Evolutionary conservation across 2,329 filamentous ascomycete genomes (phyloP).

Genomic region (Fusarium siculi): DNA sequence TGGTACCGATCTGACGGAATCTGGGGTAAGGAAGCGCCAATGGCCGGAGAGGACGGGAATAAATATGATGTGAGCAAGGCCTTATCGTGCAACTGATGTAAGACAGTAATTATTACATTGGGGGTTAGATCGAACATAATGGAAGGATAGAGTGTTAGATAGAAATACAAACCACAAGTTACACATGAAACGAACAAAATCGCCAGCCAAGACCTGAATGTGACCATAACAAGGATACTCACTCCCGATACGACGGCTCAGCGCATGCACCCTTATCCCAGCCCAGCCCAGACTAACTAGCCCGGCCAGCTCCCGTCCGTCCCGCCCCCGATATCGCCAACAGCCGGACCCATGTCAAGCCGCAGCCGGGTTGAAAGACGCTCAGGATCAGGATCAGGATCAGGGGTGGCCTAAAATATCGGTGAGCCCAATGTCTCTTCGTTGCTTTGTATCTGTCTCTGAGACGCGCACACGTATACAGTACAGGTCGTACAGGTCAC

Average conservation of each 20-base stretch:
- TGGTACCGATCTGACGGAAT: neutral
- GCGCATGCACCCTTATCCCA: neutral
- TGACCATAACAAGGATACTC: neutral
- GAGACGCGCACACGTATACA: slow-evolving; percentile 1
- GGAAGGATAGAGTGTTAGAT: neutral
- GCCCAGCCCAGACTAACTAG: neutral
- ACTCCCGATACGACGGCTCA: slow-evolving; percentile 12
- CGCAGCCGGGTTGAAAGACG: slow-evolving; percentile 20
- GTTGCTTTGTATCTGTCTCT: neutral
- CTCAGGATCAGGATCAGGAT: slow-evolving; percentile 4
- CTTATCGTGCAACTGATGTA: neutral
- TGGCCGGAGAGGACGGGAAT: too few species aligned
- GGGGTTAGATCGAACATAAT: neutral
- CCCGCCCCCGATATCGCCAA: slow-evolving; percentile 34
- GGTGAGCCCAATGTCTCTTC: slow-evolving; percentile 21
- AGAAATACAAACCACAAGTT: neutral
- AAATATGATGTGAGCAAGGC: neutral
- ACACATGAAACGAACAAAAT: neutral
- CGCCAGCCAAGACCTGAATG: neutral
- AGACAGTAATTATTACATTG: neutral
- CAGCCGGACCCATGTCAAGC: slow-evolving; percentile 11
- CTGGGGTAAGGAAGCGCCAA: neutral
- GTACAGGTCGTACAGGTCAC: slow-evolving; percentile 9
- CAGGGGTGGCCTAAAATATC: slow-evolving; percentile 24
- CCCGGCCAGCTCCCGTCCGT: neutral